Percentiles rank a stretch among this genome's conserved stretches.
These are phyloP conservation scores for Saccharomyces hybrid DNA, from an alignment of 1,139 yeast genomes.

Conservation along the genomic window DNA sequence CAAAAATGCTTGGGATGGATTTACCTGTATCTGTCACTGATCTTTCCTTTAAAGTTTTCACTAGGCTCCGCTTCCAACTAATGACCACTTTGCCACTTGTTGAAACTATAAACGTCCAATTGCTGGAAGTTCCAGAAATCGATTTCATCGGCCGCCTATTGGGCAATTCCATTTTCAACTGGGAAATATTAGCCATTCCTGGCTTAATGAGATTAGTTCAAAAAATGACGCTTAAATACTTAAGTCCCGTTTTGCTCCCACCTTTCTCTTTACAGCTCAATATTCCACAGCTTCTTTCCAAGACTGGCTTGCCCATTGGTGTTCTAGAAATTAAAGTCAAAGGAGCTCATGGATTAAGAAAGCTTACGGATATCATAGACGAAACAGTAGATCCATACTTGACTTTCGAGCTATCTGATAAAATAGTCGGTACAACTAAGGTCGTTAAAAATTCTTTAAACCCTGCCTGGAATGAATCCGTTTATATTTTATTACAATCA, in stretches of 20 bases:
- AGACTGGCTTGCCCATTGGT: slow-evolving; percentile 82
- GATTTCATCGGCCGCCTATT: slow-evolving; percentile 67
- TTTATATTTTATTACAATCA: slow-evolving; percentile 60
- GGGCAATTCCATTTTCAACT: slow-evolving; percentile 74
- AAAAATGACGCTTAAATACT: slow-evolving; percentile 75
- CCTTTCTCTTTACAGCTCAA: slow-evolving; percentile 92
- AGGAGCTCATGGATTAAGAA: slow-evolving; percentile 59
- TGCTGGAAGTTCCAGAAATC: slow-evolving; percentile 77
- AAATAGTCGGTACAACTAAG: slow-evolving; percentile 57
- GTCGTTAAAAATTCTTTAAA: slow-evolving; percentile 53
- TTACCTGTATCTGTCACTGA: slow-evolving; percentile 57
- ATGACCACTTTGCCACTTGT: slow-evolving; percentile 87
- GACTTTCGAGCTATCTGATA: slow-evolving; percentile 55
- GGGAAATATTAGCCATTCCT: slow-evolving; percentile 81
- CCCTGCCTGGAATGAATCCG: slow-evolving; percentile 81
- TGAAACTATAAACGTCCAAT: slow-evolving; percentile 77
- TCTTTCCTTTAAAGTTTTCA: slow-evolving; percentile 55
- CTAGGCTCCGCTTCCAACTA: slow-evolving; percentile 79
- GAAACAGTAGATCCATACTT: slow-evolving; percentile 87
- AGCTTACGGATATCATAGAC: slow-evolving; percentile 55
- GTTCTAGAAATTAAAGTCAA: slow-evolving; percentile 63
- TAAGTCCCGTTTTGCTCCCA: slow-evolving; percentile 77
- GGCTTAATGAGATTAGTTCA: slow-evolving; percentile 76
- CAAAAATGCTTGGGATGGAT: slow-evolving; percentile 54
- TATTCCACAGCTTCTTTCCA: slow-evolving; percentile 82